Percentiles rank a stretch among this genome's conserved stretches.
Evolutionary conservation across 192 early-diverging fungal species (phyloP).

Genomic region (Allomyces arbusculus): DNA sequence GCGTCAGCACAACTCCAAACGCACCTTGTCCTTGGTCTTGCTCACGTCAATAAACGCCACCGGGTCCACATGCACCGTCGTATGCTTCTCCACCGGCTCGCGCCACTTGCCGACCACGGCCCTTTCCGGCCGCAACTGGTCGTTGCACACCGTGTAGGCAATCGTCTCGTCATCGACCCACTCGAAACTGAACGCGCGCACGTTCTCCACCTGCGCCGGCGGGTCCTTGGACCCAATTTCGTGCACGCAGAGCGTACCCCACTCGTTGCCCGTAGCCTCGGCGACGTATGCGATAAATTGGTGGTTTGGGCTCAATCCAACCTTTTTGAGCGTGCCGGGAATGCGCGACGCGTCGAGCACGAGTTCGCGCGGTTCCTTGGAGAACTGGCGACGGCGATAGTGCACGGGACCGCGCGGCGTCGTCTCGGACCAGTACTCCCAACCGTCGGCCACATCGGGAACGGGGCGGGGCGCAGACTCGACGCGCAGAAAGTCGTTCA

Average conservation of each 20-base stretch:
- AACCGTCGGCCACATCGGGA: background rate
- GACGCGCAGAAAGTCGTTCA: background rate
- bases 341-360: background rate
- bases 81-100: background rate
- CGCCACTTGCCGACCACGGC: background rate
- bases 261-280: background rate
- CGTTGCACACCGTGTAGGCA: background rate
- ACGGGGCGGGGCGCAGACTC: background rate
- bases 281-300: background rate
- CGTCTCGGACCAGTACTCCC: background rate
- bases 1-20: background rate
- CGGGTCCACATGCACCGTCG: background rate
- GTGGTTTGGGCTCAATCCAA: background rate
- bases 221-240: background rate
- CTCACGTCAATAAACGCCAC: background rate
- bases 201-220: background rate
- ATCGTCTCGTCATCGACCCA: background rate
- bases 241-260: background rate
- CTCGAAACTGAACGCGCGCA: background rate
- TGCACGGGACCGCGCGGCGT: background rate
- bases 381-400: background rate
- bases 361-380: background rate
- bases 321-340: background rate
- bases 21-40: background rate
- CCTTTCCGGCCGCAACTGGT: background rate